Evolutionary conservation across 257 asterid species (phyloP).

Genomic region (Sherardia arvensis): DNA sequence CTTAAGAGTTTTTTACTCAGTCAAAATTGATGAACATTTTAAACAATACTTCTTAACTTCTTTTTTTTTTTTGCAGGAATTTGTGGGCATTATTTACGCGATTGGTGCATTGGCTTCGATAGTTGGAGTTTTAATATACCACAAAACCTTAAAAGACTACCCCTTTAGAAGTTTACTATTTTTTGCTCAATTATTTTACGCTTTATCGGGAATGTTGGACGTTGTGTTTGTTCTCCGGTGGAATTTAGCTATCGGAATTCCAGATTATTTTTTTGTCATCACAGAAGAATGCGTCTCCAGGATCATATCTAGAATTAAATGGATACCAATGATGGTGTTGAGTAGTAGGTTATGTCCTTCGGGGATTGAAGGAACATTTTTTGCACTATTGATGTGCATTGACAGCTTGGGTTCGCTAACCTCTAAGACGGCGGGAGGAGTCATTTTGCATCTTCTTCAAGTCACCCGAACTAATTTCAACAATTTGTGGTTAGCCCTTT

Average conservation of each 20-base stretch:
- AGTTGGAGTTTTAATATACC: slow-evolving; percentile 62
- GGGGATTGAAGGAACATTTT: slow-evolving; percentile 71
- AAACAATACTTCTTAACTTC: background rate
- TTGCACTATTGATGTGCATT: slow-evolving; percentile 60
- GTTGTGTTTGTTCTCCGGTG: slow-evolving; percentile 44
- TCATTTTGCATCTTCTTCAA: slow-evolving; percentile 42
- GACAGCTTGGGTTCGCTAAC: slow-evolving; percentile 50
- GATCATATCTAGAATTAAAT: slow-evolving; percentile 33
- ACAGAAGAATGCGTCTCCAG: slow-evolving; percentile 43
- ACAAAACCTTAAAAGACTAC: slow-evolving; percentile 48
- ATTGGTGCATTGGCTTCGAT: slow-evolving; percentile 63
- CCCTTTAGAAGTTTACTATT: slow-evolving; percentile 45
- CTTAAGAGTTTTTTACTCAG: background rate
- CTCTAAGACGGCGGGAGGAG: slow-evolving; percentile 58
- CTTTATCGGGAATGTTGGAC: slow-evolving; percentile 50
- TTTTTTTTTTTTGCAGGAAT: slow-evolving; percentile 32
- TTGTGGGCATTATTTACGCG: slow-evolving; percentile 61
- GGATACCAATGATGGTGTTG: slow-evolving; percentile 75
- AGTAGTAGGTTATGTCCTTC: slow-evolving; percentile 52
- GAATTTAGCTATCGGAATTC: slow-evolving; percentile 51
- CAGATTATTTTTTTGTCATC: slow-evolving; percentile 46
- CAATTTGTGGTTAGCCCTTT: slow-evolving; percentile 42
- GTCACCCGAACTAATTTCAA: slow-evolving; percentile 50
- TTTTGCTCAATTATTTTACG: slow-evolving; percentile 42
- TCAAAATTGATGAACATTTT: background rate